Evolutionary conservation across 2,329 filamentous ascomycete species (phyloP).

Genomic region (Talaromyces sp.): DNA sequence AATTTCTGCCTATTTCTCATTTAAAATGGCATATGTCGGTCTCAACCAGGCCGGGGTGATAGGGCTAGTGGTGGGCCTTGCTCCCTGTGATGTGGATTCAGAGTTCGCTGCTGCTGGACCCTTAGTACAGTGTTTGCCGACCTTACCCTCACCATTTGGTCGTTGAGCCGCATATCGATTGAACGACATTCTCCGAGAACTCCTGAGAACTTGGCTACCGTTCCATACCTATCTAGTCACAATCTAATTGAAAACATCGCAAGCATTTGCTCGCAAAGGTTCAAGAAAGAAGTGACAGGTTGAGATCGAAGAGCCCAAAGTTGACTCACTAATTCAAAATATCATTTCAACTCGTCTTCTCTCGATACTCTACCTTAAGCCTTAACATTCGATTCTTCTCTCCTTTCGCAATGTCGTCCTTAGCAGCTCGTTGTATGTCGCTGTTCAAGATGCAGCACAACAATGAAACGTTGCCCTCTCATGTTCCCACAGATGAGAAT

Average conservation of each 20-base stretch:
- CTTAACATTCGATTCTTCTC: not conserved
- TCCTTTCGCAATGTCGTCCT: not conserved
- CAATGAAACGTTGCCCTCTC: not conserved
- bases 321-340: not conserved
- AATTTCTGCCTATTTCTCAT: not conserved
- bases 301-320: not conserved
- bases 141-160: not conserved
- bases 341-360: not conserved
- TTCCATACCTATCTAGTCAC: not conserved
- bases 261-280: not conserved
- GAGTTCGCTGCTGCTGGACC: not conserved
- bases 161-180: not conserved
- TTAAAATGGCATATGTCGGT: not conserved
- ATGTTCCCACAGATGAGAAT: not conserved
- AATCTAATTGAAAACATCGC: not conserved
- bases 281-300: not conserved
- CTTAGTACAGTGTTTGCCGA: not conserved
- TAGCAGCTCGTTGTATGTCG: not conserved
- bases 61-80: not conserved
- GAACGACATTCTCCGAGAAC: not conserved
- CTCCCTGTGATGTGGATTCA: not conserved
- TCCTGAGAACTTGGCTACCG: too few species aligned
- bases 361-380: not conserved
- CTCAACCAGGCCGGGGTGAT: not conserved
- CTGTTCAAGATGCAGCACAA: not conserved